Evolutionary conservation across 106 monocot genomes (phyloP).

Genomic region (Amphibolis antarctica): DNA sequence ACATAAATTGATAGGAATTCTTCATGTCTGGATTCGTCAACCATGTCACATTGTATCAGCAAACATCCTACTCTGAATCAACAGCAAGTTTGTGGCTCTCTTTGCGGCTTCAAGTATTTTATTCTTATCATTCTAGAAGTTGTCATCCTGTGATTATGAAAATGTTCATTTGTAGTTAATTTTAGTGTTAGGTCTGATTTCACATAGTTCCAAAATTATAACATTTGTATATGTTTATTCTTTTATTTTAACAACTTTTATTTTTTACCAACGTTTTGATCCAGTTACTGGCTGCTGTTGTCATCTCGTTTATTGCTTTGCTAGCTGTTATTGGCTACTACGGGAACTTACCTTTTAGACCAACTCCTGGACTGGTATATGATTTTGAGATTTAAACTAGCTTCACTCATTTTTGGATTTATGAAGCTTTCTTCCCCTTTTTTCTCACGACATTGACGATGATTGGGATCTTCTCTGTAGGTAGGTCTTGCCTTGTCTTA

Average conservation of each 20-base stretch:
- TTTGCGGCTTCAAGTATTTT: slow-evolving; percentile 78
- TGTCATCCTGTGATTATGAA: neutral
- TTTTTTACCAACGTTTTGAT: slow-evolving; percentile 12
- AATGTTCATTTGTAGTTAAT: too few relatives aligned
- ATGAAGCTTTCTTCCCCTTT: neutral
- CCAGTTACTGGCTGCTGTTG: slow-evolving; percentile 76
- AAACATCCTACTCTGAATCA: slow-evolving; percentile 72
- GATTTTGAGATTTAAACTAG: slow-evolving; percentile 11
- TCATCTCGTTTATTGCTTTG: slow-evolving; percentile 67
- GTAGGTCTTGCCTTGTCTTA: slow-evolving; percentile 90
- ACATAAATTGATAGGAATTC: slow-evolving; percentile 36
- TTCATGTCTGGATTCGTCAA: slow-evolving; percentile 67
- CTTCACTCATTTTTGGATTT: neutral
- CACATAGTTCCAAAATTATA: too few relatives aligned
- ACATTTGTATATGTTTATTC: too few relatives aligned
- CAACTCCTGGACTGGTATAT: slow-evolving; percentile 94
- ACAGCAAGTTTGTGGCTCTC: slow-evolving; percentile 92
- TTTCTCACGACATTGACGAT: neutral
- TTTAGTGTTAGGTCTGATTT: too few relatives aligned
- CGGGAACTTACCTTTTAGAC: slow-evolving; percentile 46
- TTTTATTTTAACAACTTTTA: neutral
- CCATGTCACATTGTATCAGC: slow-evolving; percentile 61
- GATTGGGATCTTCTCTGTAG: slow-evolving; percentile 14
- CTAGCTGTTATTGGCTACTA: slow-evolving; percentile 56
- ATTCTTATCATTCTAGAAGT: neutral